These are phyloP conservation scores for Pseudocercospora crystallina DNA, from an alignment of 2,329 filamentous ascomycete genomes.

Conservation along the genomic window DNA sequence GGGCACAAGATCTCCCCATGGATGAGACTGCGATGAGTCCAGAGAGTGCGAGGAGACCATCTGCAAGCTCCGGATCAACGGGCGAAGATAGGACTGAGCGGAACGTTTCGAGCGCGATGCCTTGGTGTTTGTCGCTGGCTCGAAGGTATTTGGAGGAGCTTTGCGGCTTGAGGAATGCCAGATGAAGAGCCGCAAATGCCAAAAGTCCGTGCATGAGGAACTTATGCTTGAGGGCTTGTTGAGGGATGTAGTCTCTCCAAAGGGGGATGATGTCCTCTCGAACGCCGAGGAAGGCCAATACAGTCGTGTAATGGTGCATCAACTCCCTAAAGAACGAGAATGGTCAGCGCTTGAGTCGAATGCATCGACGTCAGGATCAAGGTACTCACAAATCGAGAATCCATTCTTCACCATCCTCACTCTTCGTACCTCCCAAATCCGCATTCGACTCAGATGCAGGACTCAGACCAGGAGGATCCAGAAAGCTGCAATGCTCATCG, in stretches of 20 bases:
- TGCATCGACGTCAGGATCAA: background rate
- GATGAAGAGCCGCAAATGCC: background rate
- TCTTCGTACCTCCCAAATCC: no score
- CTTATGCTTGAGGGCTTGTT: background rate
- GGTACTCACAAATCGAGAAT: background rate
- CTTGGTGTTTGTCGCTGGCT: background rate
- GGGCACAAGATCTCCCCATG: background rate
- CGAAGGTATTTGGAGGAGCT: background rate
- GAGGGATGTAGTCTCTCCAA: background rate
- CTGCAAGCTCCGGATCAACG: background rate
- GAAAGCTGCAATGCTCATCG: background rate
- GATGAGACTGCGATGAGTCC: background rate
- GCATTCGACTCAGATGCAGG: no score
- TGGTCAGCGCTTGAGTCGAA: background rate
- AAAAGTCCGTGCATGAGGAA: constrained; percentile 1
- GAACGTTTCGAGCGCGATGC: background rate
- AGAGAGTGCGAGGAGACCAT: background rate
- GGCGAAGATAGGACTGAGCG: background rate
- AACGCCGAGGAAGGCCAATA: background rate
- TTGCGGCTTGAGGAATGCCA: background rate
- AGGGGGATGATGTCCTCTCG: background rate
- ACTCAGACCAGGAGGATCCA: background rate
- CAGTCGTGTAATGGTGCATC: background rate
- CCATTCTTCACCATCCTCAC: background rate
- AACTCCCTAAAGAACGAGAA: background rate